phyloP scores from a whole-genome alignment of 2,329 filamentous ascomycete genomes.

The Cercospora sp. region DNA sequence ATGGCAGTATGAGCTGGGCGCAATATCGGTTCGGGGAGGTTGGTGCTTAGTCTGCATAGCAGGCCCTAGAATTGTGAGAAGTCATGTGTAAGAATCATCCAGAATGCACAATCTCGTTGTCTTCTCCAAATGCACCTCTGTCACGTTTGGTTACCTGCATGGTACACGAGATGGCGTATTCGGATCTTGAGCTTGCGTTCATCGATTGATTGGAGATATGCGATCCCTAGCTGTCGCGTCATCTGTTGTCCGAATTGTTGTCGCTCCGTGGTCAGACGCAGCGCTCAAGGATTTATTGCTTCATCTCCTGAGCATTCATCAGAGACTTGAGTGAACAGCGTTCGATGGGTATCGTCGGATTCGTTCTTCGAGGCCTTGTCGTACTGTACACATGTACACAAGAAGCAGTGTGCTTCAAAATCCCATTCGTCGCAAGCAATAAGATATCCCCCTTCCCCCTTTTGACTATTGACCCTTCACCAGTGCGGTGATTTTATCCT shows the following conservation, averaged over 20 bases:
- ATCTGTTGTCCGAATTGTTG: background rate
- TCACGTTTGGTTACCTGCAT: background rate
- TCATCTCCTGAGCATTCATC: background rate
- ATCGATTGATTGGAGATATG: background rate
- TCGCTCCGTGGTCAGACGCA: background rate
- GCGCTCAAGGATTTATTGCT: background rate
- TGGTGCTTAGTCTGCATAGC: conserved; percentile 7
- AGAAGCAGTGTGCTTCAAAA: conserved; percentile 10
- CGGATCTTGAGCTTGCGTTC: background rate
- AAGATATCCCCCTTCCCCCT: background rate
- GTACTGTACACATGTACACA: conserved; percentile 33
- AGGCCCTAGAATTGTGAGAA: background rate
- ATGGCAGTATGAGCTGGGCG: conserved; percentile 42
- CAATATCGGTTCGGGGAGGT: conserved; percentile 39
- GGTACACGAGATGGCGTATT: background rate
- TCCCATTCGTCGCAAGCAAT: background rate
- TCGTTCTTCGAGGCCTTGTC: conserved; percentile 20
- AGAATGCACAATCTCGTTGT: background rate
- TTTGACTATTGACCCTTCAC: conserved; percentile 52
- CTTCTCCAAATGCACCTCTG: background rate
- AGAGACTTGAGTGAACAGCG: background rate
- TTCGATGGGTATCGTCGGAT: conserved; percentile 19
- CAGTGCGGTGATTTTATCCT: conserved; percentile 64
- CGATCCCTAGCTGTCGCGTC: background rate
- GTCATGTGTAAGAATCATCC: background rate